Conservation (phyloP, 2,329 filamentous ascomycete species). For the Colletotrichum eremochloae region DNA sequence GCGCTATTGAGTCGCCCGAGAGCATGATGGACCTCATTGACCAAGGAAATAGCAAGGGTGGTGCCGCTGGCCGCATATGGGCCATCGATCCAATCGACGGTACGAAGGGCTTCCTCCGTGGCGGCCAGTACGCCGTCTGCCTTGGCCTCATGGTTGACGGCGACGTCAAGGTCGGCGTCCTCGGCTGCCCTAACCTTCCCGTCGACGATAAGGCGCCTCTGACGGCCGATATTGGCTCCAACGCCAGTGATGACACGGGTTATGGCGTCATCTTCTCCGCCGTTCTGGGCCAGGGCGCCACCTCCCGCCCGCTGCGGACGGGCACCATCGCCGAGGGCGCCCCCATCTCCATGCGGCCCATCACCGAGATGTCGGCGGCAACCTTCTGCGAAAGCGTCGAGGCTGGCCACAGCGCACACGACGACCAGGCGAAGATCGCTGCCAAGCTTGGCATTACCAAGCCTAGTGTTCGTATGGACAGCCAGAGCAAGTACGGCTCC, state of each 20-base stretch:
- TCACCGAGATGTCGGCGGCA: constrained; percentile 81
- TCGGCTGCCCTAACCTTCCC: constrained; percentile 95
- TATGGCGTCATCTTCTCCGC: constrained; percentile 92
- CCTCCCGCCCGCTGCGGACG: constrained; percentile 77
- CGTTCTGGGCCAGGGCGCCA: constrained; percentile 82
- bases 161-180: constrained; percentile 91
- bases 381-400: constrained; percentile 98
- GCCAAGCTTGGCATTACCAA: constrained; percentile 87
- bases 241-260: constrained; percentile 79
- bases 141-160: constrained; percentile 93
- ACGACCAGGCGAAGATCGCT: constrained; percentile 88
- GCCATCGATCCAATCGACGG: constrained; percentile 97
- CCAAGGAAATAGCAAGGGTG: constrained; percentile 77
- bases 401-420: constrained; percentile 90
- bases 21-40: constrained; percentile 78
- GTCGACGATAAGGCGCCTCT: constrained; percentile 82
- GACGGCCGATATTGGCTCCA: constrained; percentile 78
- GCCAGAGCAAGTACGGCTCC: constrained; percentile 96
- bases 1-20: constrained; percentile 74
- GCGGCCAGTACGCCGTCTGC: constrained; percentile 97
- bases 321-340: constrained; percentile 65
- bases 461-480: constrained; percentile 95
- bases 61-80: constrained; percentile 86
- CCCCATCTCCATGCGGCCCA: constrained; percentile 82
- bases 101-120: constrained; percentile 95